Base-by-base conservation (phyloP, 2,329 filamentous ascomycete genomes). In the Cladosporium cucumerinum region DNA sequence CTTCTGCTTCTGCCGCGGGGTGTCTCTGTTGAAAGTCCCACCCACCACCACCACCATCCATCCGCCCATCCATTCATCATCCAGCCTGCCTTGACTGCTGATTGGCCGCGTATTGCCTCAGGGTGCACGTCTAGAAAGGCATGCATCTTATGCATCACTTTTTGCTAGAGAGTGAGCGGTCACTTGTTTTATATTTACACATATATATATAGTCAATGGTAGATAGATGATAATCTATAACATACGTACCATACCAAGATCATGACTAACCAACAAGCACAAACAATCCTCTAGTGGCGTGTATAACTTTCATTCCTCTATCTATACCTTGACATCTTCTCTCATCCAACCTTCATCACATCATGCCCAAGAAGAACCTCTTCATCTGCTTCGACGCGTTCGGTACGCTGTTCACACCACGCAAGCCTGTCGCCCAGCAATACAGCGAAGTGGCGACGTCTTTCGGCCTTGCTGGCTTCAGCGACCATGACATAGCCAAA, bases 301-400 rank as follows among this genome's bases (percentile, higher is more conserved):
- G 51, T 54, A 28, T 30, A 32, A 18, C 51, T 39, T 28, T 23
- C 49, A 25, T n/a, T 46, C 14, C n/a, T 28, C n/a, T 63, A 26
- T 16, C 32, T 6, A 11, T 26, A 32, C 25, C 21, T 30, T 18
- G 18, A 25, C 11, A 36, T 39, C 52, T 30, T 21, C 10, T 5
- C n/a, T 4, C n/a, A 36, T 36, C 32, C 5, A 57, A n/a, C 59
- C 21, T 10, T n/a, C 12, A 46, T 46, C 39, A 46, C 39, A 46
- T 46, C 11, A 69, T 69, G 68, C 46, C 69, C 48, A 72, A 71
- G 62, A 68, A 71, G 21, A 84, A 85, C 66, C 78, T 89, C 1
- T 75, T 89, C 0, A 73, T 89, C 1, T 86, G 85, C 66, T 85
- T 89, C 61, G 87, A 89, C 72, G 87, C 86, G 5, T 89, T 88